Evolutionary conservation across 73 alveolate species (phyloP).

Genomic region (Symbiodinium natans): DNA sequence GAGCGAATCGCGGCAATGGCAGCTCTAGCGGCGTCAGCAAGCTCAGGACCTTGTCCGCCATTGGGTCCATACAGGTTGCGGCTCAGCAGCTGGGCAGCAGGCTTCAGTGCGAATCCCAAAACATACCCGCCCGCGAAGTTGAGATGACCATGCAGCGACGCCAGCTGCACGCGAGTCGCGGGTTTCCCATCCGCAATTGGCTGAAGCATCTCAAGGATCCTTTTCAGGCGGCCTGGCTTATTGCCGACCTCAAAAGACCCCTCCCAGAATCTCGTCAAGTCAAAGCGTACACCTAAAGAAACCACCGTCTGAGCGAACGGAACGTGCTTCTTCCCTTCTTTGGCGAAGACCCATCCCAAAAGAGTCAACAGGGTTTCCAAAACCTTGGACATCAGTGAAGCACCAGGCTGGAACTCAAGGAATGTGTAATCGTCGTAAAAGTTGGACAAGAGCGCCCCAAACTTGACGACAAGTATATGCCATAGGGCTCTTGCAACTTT

Average conservation of each 20-base stretch:
- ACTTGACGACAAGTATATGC: not conserved
- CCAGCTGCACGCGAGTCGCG: not conserved
- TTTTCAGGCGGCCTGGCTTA: not conserved
- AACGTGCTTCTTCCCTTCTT: not conserved
- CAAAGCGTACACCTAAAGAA: not conserved
- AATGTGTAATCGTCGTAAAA: not conserved
- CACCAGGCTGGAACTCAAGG: not conserved
- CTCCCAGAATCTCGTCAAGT: not conserved
- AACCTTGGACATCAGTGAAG: not conserved
- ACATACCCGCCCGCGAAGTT: not conserved
- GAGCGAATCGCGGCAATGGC: no score
- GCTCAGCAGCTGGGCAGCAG: not conserved
- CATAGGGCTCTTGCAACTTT: not conserved
- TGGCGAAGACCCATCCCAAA: not conserved
- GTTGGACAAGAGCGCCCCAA: not conserved
- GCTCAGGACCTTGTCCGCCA: not conserved
- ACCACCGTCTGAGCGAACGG: not conserved
- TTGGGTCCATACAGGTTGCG: not conserved
- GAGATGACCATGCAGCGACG: not conserved
- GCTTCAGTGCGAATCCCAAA: not conserved
- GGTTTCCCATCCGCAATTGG: not conserved
- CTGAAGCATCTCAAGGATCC: not conserved
- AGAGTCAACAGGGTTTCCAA: not conserved
- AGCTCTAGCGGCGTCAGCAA: no score
- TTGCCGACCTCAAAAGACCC: not conserved